Base-by-base conservation (phyloP, 805 yeast genomes). In the Ogataea sp. region DNA sequence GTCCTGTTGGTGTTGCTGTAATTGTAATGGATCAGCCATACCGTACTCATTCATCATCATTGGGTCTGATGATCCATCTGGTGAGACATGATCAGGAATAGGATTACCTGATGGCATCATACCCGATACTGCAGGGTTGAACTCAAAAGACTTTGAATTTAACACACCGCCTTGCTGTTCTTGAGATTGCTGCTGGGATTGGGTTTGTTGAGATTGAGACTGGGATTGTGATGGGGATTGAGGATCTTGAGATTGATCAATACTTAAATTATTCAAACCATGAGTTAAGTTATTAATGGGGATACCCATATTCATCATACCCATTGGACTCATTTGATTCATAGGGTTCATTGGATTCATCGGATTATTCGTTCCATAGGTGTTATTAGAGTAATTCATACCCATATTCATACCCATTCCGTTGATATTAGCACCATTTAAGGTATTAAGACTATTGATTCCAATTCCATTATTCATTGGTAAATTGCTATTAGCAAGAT, bases 401-500 rank as follows among this genome's bases (percentile, higher is more conserved):
- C 15, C 6, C 13, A 14, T 11, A 14, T 27, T 27, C 15, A 9
- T 14, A 24, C 11, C 11, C 7, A 8, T 24, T 24, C 11, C 11
- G 11, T 24, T 24, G 11, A 8, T 30, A 6, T 7, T 13, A 16
- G 13, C 8, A 10, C n/a, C 15, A 28, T 28, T 6, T 18, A 16
- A 16, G 32, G 15, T 20, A 20, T 32, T 32, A 16, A 20, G 18
- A 16, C 20, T n/a, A n/a, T n/a, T 27, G n/a, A 27, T 27, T 6
- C 15, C 6, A 8, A 14, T 11, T 6, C 14, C 14, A 6, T 6
- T 14, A 39, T 45, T 32, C 36, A 23, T 23, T 23, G 26, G 26
- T 7, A 44, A 23, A 43, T 27, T 39, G 15, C 29, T 39, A 27
- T 38, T 23, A 7, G 11, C 11, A 8, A 8, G 26, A 23, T 23